Base-by-base conservation (phyloP, 2,329 filamentous ascomycete genomes). In the Thermothelomyces thermophilus region DNA sequence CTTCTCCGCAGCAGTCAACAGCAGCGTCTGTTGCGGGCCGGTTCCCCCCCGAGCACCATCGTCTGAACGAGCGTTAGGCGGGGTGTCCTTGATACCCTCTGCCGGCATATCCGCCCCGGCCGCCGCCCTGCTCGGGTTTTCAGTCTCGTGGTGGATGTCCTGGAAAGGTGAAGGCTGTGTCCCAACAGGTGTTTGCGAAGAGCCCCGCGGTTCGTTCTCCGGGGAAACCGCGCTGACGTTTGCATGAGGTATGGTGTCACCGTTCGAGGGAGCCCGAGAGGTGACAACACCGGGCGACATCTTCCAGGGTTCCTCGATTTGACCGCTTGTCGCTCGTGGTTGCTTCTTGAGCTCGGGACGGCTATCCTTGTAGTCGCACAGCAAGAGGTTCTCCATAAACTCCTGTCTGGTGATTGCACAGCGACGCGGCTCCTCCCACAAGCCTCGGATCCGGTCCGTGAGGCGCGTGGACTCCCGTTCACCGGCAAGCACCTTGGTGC, bases 381-480 rank as follows among this genome's bases (percentile, higher is more conserved):
- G 30, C 13, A 48, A 19, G 7, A 48, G 36, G 2, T 8, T 17
- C n/a, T 34, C 26, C 20, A 54, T 17, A 14, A 51, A 48, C 6
- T 51, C 24, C 11, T 17, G n/a, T 22, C 7, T 44, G 22, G 30
- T 37, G 11, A 35, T 13, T 20, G 14, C 22, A 35, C 31, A 42
- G 2, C 17, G 14, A 22, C 19, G 8, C 13, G 31, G 40, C 11
- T 19, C 19, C 14, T 41, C 48, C 53, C 53, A 56, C 14, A 53
- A 20, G 7, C 30, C 16, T 2, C 28, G 20, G 5, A 53, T 22
- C 7, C 48, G 34, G 16, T 36, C 33, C 8, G 44, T 43, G 5
- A 54, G 24, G 20, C n/a, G 34, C n/a, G 20, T 10, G 19, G 46
- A 9, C n/a, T 39, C 17, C 3, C 3, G 10, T 3, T 30, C 14